Evolutionary conservation across 2,329 filamentous ascomycete species (phyloP), one percentile per base, ranked within the genome.

Genomic region (Iodosphaeria phyllophila): DNA sequence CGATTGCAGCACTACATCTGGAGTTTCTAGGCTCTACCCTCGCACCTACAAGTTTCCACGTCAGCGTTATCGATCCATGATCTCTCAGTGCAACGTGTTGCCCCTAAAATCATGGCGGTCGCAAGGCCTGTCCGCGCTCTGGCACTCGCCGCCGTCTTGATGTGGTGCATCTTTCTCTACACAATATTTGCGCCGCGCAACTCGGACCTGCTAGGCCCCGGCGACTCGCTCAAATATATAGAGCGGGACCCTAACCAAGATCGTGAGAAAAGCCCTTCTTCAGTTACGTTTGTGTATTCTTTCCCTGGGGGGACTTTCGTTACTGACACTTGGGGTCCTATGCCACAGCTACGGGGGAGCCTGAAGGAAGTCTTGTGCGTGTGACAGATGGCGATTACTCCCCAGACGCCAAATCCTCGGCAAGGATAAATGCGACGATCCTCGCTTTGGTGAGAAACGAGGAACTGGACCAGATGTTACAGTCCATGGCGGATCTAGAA

Each of bases 391-490:
- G n/a, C n/a, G 74, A 75, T 41, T 95, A 95, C 50, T 68, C 69
- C 26, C 70, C 78, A 26, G 67, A 82, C 42, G 74, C 75, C 41
- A 57, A 65, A 25, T 67, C 82, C 32, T 78, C 75, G 26, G 72
- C 75, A 36, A 79, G 89, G 43, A 89, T 92, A 49, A 89, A 92
- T 48, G 89, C 89, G 30, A 95, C 89, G 4, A 62, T 98, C 29
- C 64, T 98, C 36, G 77, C 83, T 13, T 66, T 98, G 18, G 89
- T 98, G 28, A 74, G 89, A 32, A 98, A 98, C 43, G 72, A 79
- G 44, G 89, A 98, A 56, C 56, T 93, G 15, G 54, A 70, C 13
- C 78, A 75, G 23, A 77, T 98, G 59, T 58, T 95, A 14, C 67
- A 74, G 44, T 82, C 83, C 14, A 98, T 98, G 80, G 53, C 54